Base-by-base conservation (phyloP, 2,329 filamentous ascomycete species). In the Phoma sp. region DNA sequence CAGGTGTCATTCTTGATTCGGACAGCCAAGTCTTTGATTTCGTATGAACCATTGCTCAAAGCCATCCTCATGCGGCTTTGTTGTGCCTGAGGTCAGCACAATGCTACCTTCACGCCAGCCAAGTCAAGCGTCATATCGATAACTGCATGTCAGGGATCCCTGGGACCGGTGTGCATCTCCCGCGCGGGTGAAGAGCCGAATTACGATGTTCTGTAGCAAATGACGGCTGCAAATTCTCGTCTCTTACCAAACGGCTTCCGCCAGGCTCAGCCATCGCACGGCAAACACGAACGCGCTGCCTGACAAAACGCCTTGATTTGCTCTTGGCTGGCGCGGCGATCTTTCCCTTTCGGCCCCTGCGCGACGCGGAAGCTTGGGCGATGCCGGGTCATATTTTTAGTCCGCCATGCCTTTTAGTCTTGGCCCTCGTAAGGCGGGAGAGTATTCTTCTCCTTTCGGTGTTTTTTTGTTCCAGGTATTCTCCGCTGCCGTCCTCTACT, bases 321-420 rank as follows among this genome's bases (percentile, higher is more conserved):
- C 27, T 45, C 41, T 58, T 52, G 47, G 52, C 52, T 13, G 37
- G 46, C 50, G 45, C 55, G 52, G 59, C 52, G 50, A 54, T 58
- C 52, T 47, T 52, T 53, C 61, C 48, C 27, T 41, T 48, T 59
- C 41, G 43, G 57, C 38, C 41, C 42, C 45, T 49, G 30, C 46
- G 42, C 49, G 57, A 57, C 47, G 46, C 47, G 53, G 50, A 47
- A 58, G 39, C 39, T 46, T 57, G 43, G 46, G 52, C 55, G 32
- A 47, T 40, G 25, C 48, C 52, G 47, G 50, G 44, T 49, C 47
- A 38, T 60, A 64, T 64, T 62, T 58, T 61, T 62, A 57, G 40
- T 35, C 51, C 32, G 47, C 47, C 47, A 51, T 47, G 54, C 37
- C 42, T 57, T 51, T 37, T 52, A 13, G 25, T 40, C 61, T 60